Conservation (phyloP, 306 rosid species). For the Dalbergia oliveri region DNA sequence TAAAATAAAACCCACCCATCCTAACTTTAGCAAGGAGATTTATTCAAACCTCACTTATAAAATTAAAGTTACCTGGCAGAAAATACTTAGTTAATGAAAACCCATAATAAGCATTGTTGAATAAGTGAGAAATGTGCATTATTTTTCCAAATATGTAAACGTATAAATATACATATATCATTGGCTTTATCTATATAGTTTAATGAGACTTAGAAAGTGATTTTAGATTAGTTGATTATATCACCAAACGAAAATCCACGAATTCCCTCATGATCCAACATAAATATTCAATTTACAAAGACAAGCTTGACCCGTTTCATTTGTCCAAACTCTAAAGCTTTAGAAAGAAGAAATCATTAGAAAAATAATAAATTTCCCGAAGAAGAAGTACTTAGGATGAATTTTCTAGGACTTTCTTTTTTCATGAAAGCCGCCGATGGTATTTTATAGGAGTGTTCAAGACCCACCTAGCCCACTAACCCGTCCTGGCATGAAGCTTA, state of each 20-base stretch:
- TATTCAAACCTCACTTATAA: conserved; percentile 47
- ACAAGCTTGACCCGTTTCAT: conserved; percentile 40
- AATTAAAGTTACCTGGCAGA: conserved; percentile 47
- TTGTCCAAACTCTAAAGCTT: conserved; percentile 16
- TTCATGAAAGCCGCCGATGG: background rate
- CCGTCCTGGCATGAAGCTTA: too few relatives aligned
- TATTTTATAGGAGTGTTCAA: too few relatives aligned
- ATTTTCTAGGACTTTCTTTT: background rate
- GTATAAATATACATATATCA: too few relatives aligned
- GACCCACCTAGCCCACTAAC: too few relatives aligned
- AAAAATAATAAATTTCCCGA: background rate
- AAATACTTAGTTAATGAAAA: background rate
- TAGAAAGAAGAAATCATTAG: conserved; percentile 2
- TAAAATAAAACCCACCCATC: conserved; percentile 35
- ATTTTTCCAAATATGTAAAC: too few relatives aligned
- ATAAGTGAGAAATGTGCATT: too few relatives aligned
- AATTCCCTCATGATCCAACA: conserved; percentile 13
- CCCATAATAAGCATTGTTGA: background rate
- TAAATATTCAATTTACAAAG: conserved; percentile 17
- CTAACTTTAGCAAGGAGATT: conserved; percentile 43
- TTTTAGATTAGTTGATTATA: conserved; percentile 22
- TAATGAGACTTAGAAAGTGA: background rate
- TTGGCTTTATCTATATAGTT: background rate
- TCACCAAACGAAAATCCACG: conserved; percentile 12
- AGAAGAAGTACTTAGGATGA: background rate